phyloP scores from a whole-genome alignment of 164 flowering plant species.

The Litsea cubeba region DNA sequence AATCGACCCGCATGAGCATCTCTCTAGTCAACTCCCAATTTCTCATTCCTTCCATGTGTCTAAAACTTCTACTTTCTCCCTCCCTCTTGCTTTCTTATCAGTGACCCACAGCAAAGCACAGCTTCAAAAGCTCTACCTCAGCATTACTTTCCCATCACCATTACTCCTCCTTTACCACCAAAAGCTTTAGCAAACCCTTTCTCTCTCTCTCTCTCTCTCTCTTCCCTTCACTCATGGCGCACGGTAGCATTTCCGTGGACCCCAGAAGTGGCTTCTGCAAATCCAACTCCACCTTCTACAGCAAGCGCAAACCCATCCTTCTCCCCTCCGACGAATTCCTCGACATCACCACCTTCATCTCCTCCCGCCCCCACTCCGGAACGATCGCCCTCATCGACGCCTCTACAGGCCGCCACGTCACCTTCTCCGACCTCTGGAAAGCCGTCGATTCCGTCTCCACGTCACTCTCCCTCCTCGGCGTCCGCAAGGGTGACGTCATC shows the following conservation, averaged over 20 bases:
- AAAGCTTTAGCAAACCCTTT: too few relatives aligned
- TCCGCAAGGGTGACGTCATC: slow-evolving; percentile 77
- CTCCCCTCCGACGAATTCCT: slow-evolving; percentile 49
- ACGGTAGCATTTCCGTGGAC: slow-evolving; percentile 19
- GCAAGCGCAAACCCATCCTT: slow-evolving; percentile 62
- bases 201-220: too few relatives aligned
- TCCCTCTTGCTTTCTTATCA: too few relatives aligned
- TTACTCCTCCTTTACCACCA: not conserved
- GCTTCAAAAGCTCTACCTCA: too few relatives aligned
- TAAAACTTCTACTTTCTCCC: too few relatives aligned
- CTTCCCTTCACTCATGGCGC: slow-evolving; percentile 6
- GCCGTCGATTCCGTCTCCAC: slow-evolving; percentile 61
- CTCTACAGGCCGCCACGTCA: slow-evolving; percentile 58
- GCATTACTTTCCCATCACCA: too few relatives aligned
- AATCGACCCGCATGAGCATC: too few relatives aligned
- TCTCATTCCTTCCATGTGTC: too few relatives aligned
- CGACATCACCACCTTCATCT: slow-evolving; percentile 77
- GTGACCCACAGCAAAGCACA: too few relatives aligned
- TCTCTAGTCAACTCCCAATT: too few relatives aligned
- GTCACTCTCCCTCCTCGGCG: slow-evolving; percentile 47
- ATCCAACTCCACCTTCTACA: slow-evolving; percentile 60
- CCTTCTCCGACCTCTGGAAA: slow-evolving; percentile 59
- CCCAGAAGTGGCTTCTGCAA: slow-evolving; percentile 62
- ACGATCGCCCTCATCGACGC: slow-evolving; percentile 80
- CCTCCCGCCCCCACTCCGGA: slow-evolving; percentile 65